A percentile compares a stretch with the other conserved stretches of the same genome.
Evolutionary conservation across 805 yeast genomes (phyloP).

Genomic region (Clavispora santaluciae): DNA sequence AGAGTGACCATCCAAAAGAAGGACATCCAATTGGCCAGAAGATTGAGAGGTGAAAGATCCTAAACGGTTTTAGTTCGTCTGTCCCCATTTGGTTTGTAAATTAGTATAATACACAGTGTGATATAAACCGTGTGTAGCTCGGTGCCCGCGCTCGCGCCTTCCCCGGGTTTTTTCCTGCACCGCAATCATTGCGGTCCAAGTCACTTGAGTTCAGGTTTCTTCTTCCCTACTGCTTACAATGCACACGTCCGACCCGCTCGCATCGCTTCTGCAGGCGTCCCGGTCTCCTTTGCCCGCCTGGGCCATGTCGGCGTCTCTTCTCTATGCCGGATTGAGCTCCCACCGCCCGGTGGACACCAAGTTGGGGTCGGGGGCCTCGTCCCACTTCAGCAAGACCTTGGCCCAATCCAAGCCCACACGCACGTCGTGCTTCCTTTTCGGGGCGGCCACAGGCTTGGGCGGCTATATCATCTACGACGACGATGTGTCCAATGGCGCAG

Average conservation of each 20-base stretch:
- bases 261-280: slow-evolving; percentile 9
- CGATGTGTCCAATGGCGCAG: slow-evolving; percentile 74
- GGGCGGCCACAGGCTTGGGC: slow-evolving; percentile 59
- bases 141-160: too few species aligned
- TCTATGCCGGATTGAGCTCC: slow-evolving; percentile 11
- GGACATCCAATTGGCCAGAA: slow-evolving; percentile 96
- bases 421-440: slow-evolving; percentile 49
- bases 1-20: slow-evolving; percentile 98
- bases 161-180: neutral
- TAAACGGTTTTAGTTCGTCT: slow-evolving; percentile 25
- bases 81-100: slow-evolving; percentile 4
- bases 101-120: slow-evolving; percentile 3
- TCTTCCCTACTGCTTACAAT: neutral
- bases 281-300: slow-evolving; percentile 17
- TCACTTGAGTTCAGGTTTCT: neutral
- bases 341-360: slow-evolving; percentile 10
- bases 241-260: neutral
- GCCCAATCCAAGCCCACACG: slow-evolving; percentile 30
- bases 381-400: slow-evolving; percentile 15
- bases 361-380: slow-evolving; percentile 18
- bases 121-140: too few species aligned
- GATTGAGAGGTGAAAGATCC: slow-evolving; percentile 96
- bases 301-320: slow-evolving; percentile 10
- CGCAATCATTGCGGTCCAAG: neutral
- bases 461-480: slow-evolving; percentile 74